Evolutionary conservation across 2,329 filamentous ascomycete species (phyloP), one percentile per base, ranked within the genome.

Genomic region (Immersiporthe knoxdaviesiana): DNA sequence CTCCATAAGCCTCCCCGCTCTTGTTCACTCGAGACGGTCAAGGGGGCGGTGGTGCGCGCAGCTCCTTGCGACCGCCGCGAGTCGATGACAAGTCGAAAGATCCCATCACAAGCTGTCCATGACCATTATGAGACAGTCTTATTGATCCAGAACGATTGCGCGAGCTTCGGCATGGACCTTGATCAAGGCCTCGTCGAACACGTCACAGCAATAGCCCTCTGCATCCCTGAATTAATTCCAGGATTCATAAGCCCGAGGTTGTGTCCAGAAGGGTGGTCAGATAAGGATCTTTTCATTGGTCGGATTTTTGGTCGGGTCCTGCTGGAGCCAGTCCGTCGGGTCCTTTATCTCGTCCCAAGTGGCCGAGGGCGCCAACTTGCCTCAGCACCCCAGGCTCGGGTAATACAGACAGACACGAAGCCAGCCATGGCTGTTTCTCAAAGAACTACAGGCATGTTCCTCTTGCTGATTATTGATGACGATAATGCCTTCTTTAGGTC

Each of bases 281-380:
- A 66, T 11, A 14, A 37, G 18, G 30, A 41, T 41, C 24, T 27
- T 2, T 47, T 24, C 30, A 61, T 60, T 66, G 65, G 65, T 39
- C n/a, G 18, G 14, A 24, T 24, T 27, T 52, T 60, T 66, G 65
- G 65, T 39, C n/a, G 18, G 14, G 18, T 52, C 59, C 56, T 50
- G 61, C 21, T 59, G 50, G 65, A 66, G 30, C 65, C 65, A 61
- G 12, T 50, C 27, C 60, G 65, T 66, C 65, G 65, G 65, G 65
- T 61, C 65, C 50, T 41, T 16, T 52, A 18, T 58, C 41, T 18
- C 35, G 24, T 21, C 50, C 54, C 50, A n/a, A 32, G 47, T 65
- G 56, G 54, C 41, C 35, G 21, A 39, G 24, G 14, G 32, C 24
- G n/a, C 32, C 7, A 1, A 3, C 27, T 16, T 21, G 39, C 14